Evolutionary conservation across 495 filamentous ascomycete species (phyloP), one percentile per base, ranked within the genome.

Genomic region (Penicillium bovifimosum): DNA sequence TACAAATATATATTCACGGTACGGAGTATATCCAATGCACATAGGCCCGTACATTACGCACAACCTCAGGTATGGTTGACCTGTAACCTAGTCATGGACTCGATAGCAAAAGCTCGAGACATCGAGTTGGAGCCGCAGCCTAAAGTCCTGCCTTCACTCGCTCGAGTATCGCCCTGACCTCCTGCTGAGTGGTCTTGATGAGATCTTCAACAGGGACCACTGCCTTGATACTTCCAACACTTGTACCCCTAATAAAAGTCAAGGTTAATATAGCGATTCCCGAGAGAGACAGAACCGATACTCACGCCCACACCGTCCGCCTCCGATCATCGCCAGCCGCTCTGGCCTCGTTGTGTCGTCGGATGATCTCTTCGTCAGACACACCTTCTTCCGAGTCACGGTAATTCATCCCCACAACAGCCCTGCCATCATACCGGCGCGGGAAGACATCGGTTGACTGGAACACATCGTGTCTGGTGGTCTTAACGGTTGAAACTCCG

Each of bases 271-370:
- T 3, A 40, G 2, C 16, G 8, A 6, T 4, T 9, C 24, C 3
- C 11, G 20, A 44, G 20, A 27, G 29, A 29, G 20, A 6, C 13
- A 38, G 0, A 39, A 6, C 33, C 5, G 1, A 52, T 20, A 55
- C 62, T 59, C 41, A 66, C 63, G 61, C 61, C 63, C 63, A 66
- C 8, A 64, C 54, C 0, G 58, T 64, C 20, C 61, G 54, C 39
- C 55, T 48, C 26, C 59, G 47, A 32, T 55, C 44, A 11, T 56
- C 53, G 29, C 50, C 61, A 13, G 55, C 53, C 41, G 54, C 27
- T 6, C 20, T 53, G 17, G 61, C 63, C n/a, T 66, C 56, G 1
- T 66, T 57, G 17, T 66, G 59, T 16, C 58, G 55, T 41, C 38
- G 50, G 26, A 61, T 61, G 5, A 63, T 41, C 32, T 62, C 55